Conservation (phyloP, 768 basidiomycete species). For the Chalciporus pseudorubinellus region DNA sequence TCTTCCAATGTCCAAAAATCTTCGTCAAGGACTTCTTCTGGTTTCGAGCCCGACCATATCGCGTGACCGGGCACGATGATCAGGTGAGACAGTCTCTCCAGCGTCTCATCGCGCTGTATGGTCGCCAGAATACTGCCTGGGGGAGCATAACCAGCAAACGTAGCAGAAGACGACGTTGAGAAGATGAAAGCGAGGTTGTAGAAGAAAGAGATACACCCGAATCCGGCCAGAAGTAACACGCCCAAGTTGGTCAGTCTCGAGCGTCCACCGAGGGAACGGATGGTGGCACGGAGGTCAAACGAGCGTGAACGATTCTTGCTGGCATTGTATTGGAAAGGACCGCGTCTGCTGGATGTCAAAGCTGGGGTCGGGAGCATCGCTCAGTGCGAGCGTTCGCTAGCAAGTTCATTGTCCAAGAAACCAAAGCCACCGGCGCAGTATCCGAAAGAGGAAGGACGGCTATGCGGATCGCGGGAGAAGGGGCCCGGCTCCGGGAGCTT, state of each 20-base stretch:
- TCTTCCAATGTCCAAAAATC: constrained; percentile 79
- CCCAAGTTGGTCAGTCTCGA: constrained; percentile 77
- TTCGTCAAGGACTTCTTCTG: constrained; percentile 53
- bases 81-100: constrained; percentile 58
- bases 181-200: constrained; percentile 52
- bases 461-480: constrained; percentile 24
- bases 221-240: constrained; percentile 48
- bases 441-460: constrained; percentile 29
- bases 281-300: constrained; percentile 24
- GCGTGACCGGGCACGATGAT: constrained; percentile 91
- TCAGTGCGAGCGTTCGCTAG: background rate
- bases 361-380: constrained; percentile 31
- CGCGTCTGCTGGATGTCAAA: constrained; percentile 39
- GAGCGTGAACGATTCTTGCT: constrained; percentile 15
- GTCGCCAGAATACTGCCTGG: constrained; percentile 46
- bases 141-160: constrained; percentile 7
- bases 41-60: constrained; percentile 72
- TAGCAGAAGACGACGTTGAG: constrained; percentile 12
- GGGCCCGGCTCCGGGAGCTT: no score
- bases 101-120: constrained; percentile 41
- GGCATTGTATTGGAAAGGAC: constrained; percentile 28
- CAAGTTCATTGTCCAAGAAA: background rate
- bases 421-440: background rate
- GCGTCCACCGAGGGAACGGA: constrained; percentile 53
- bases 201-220: constrained; percentile 53